These are phyloP conservation scores for Populus hybrid DNA, from an alignment of 441 rosid genomes.

Conservation along the genomic window DNA sequence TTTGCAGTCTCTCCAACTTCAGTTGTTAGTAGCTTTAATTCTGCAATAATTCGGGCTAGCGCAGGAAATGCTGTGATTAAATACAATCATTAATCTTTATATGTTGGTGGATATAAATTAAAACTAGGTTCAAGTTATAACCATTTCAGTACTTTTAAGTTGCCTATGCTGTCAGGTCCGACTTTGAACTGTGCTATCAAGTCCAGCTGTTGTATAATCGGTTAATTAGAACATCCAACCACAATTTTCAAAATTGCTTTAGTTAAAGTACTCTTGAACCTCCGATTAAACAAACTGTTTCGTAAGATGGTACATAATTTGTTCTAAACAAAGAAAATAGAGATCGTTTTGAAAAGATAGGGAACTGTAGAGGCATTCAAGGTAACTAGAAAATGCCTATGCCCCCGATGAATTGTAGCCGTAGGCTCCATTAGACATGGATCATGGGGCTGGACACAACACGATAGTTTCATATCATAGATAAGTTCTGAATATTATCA, in stretches of 20 bases:
- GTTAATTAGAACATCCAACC: neutral
- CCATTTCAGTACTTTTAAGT: neutral
- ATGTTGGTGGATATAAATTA: no score
- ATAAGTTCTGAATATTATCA: no score
- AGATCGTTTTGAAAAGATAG: no score
- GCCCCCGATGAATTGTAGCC: neutral
- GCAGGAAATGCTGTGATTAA: conserved; percentile 6
- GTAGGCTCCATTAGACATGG: neutral
- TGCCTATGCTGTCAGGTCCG: neutral
- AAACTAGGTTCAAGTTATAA: neutral
- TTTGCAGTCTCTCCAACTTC: conserved; percentile 29
- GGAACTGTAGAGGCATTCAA: no score
- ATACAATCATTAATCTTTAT: no score
- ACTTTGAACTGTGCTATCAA: no score
- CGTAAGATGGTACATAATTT: no score
- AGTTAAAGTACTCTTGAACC: no score
- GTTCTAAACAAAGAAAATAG: no score
- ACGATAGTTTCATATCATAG: no score
- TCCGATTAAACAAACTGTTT: neutral
- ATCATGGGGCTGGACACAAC: neutral
- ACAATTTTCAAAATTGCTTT: neutral
- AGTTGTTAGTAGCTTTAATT: conserved; percentile 21
- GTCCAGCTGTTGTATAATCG: neutral
- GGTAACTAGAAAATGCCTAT: neutral
- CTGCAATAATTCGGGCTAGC: conserved; percentile 25